Evolutionary conservation across 805 yeast species (phyloP).

Genomic region (Candida multigemmis): DNA sequence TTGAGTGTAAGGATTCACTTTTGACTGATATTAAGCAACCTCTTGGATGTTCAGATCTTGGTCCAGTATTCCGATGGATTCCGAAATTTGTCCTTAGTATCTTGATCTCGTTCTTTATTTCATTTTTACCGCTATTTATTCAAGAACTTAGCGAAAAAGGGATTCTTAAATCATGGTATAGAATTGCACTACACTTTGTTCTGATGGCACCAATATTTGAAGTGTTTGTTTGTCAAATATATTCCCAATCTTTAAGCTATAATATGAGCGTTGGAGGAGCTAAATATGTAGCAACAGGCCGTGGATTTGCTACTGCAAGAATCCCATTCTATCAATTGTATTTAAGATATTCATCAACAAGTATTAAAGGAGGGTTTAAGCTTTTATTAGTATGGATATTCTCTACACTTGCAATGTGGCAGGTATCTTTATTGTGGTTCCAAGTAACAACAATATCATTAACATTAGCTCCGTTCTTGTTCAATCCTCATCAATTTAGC

Average conservation of each 20-base stretch:
- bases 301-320: slow-evolving; percentile 88
- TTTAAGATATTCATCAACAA: slow-evolving; percentile 65
- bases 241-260: slow-evolving; percentile 65
- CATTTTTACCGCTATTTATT: slow-evolving; percentile 78
- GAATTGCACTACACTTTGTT: slow-evolving; percentile 67
- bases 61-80: slow-evolving; percentile 88
- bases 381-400: slow-evolving; percentile 62
- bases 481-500: slow-evolving; percentile 47
- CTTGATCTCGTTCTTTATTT: slow-evolving; percentile 85
- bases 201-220: slow-evolving; percentile 89
- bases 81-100: slow-evolving; percentile 81
- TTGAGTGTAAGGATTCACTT: slow-evolving; percentile 56
- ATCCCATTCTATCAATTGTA: slow-evolving; percentile 63
- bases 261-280: slow-evolving; percentile 91
- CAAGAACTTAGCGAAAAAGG: slow-evolving; percentile 90
- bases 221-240: slow-evolving; percentile 90
- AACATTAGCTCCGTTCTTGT: slow-evolving; percentile 41
- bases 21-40: slow-evolving; percentile 70
- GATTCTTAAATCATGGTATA: slow-evolving; percentile 55
- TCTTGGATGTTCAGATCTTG: slow-evolving; percentile 75
- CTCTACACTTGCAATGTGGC: slow-evolving; percentile 77
- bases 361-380: slow-evolving; percentile 72
- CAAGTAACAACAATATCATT: slow-evolving; percentile 40
- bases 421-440: slow-evolving; percentile 56
- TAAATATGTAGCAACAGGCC: slow-evolving; percentile 81